Evolutionary conservation across 2,329 filamentous ascomycete species (phyloP), one percentile per base, ranked within the genome.

Genomic region (Endoconidiophora polonica): DNA sequence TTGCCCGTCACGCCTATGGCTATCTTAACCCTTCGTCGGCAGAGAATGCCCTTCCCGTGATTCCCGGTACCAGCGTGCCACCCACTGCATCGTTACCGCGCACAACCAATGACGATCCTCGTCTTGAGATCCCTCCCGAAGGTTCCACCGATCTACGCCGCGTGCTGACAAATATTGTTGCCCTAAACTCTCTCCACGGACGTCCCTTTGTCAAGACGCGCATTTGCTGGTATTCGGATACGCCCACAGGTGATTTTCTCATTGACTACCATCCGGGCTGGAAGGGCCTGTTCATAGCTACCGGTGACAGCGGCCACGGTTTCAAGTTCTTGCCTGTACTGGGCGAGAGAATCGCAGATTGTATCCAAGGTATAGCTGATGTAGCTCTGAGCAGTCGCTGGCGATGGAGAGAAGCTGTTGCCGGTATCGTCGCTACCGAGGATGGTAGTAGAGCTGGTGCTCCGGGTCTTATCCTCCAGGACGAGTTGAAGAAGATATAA

Each of bases 151-250:
- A 74, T 22, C 74, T 85, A 55, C 74, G 81, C 22, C 63, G 65
- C 1, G 81, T 74, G 1, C 64, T 88, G 23, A 66, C 63, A 10
- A 69, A 77, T 53, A 71, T 83, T 57, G 67, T 84, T 3, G 20
- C 49, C 5, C 59, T 70, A 54, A 65, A 65, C 5, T 68, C 68
- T 7, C 67, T 84, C 16, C 69, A 68, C 46, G 67, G 71, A 22
- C 68, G 81, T 23, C 73, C 76, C 1, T 85, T 83, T 65, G 64
- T 65, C 52, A 66, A 68, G 48, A 81, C 77, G 2, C 69, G 79
- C 22, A 64, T 86, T 48, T 86, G 82, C 65, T 86, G 82, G 82
- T 86, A 86, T 61, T 77, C 77, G 4, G 82, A 86, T 64, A 86
- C 82, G 57, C 70, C 76, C 5, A 76, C 75, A 16, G 81, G 76